Evolutionary conservation across 176 grass and related monocot genomes (phyloP).

Genomic region (Elaeis guineensis): DNA sequence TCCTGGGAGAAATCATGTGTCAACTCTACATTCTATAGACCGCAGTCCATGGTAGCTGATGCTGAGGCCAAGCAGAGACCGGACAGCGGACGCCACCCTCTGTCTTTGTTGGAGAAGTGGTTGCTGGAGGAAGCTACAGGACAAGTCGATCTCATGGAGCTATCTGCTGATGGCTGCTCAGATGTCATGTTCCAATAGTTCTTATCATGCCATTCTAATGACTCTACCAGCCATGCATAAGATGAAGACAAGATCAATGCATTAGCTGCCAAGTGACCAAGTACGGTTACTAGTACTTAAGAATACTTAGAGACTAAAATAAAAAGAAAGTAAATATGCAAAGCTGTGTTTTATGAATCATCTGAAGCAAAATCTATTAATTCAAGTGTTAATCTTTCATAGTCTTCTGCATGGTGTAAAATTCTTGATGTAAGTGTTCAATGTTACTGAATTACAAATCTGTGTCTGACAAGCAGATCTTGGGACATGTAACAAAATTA

Average conservation of each 20-base stretch:
- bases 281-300: neutral
- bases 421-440: too few species aligned
- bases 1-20: neutral
- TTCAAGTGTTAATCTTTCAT: too few species aligned
- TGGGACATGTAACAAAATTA: too few species aligned
- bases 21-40: constrained; percentile 5
- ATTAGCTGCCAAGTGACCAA: neutral
- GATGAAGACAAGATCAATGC: constrained; percentile 1
- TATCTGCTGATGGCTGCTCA: constrained; percentile 33
- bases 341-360: too few species aligned
- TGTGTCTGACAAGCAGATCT: too few species aligned
- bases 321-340: too few species aligned
- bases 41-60: constrained; percentile 4
- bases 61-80: constrained; percentile 11
- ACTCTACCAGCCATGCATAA: neutral
- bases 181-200: constrained; percentile 25
- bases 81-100: constrained; percentile 28
- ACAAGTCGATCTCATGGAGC: constrained; percentile 35
- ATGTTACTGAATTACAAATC: too few species aligned
- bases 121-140: constrained; percentile 49
- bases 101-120: constrained; percentile 71
- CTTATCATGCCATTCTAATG: constrained; percentile 8
- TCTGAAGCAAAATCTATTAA: too few species aligned
- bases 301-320: neutral
- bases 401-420: too few species aligned